Evolutionary conservation across 768 basidiomycete genomes (phyloP).

Genomic region (Hericium rajendrae): DNA sequence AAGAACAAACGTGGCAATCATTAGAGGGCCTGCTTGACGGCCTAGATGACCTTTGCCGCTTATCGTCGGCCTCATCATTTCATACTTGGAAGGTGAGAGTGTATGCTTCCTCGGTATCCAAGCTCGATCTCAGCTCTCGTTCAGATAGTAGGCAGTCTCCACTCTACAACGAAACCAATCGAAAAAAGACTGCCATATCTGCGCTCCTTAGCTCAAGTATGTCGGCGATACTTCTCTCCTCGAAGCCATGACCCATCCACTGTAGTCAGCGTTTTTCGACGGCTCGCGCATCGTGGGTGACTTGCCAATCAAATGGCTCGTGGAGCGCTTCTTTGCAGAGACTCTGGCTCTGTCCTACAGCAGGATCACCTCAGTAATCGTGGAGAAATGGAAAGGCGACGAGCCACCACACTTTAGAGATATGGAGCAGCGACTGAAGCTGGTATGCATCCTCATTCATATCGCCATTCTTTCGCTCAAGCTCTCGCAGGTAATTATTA

Average conservation of each 20-base stretch:
- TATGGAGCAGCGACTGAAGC: slow-evolving; percentile 29
- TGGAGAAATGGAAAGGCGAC: slow-evolving; percentile 28
- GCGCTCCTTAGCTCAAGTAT: slow-evolving; percentile 56
- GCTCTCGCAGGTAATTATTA: slow-evolving; percentile 41
- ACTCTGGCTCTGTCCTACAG: slow-evolving; percentile 45
- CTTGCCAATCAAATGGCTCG: slow-evolving; percentile 55
- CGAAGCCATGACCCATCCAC: neutral
- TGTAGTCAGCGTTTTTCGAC: slow-evolving; percentile 1
- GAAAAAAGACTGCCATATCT: slow-evolving; percentile 42
- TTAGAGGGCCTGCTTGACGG: slow-evolving; percentile 43
- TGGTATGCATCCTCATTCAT: slow-evolving; percentile 20
- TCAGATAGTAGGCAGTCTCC: slow-evolving; percentile 42
- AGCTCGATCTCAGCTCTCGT: neutral
- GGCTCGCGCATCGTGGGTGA: slow-evolving; percentile 2
- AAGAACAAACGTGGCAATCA: slow-evolving; percentile 41
- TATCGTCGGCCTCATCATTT: slow-evolving; percentile 36
- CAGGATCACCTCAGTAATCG: slow-evolving; percentile 30
- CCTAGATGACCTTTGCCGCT: slow-evolving; percentile 40
- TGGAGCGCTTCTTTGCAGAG: slow-evolving; percentile 40
- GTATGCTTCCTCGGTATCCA: no score
- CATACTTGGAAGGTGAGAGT: slow-evolving; percentile 53
- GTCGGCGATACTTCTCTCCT: no score
- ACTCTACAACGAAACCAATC: slow-evolving; percentile 35
- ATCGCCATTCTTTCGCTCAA: slow-evolving; percentile 1
- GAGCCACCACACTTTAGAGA: slow-evolving; percentile 28